Evolutionary conservation across 192 early-diverging fungal genomes (phyloP), one percentile per base, ranked within the genome.

Genomic region (Podila horticola): DNA sequence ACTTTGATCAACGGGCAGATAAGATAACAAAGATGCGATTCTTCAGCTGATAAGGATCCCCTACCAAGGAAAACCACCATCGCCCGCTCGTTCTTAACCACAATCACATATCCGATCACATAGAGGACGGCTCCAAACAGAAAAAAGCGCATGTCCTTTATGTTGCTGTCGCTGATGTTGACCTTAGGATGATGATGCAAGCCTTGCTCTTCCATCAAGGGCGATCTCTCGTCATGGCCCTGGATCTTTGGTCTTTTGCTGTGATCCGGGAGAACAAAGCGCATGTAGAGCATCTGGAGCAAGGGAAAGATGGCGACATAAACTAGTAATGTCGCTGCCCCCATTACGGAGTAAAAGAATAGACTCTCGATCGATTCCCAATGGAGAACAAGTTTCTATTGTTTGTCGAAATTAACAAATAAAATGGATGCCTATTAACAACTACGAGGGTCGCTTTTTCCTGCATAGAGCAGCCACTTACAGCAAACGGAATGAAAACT

Each of bases 301-400:
- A 20, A 19, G 20, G 68, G 68, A 33, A 70, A 70, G 48, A 70
- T 33, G 24, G 41, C 68, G 10, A 70, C 28, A 19, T 62, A 70
- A 15, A 70, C 58, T 3, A 70, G 12, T 0, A 70, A 52, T 0
- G 58, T 62, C 22, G 29, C 30, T 20, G 24, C 45, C 19, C 58
- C 68, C 58, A 19, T 38, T 7, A 51, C 26, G 1, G 41, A 50
- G 4, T 36, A 48, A 48, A 60, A 70, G 8, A 22, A 22, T 17
- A 24, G 24, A 13, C 49, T 38, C 12, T 62, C 45, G 17, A 24
- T 4, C 11, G 38, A 20, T 30, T 19, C n/a, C 68, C 68, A 70
- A 4, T 20, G 10, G 28, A 29, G 59, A 20, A 62, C 68, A 20
- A 70, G 59, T 12, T 49, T 62, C 68, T 70, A 70, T 62, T 13